Percentiles rank a stretch among this genome's conserved stretches.
Evolutionary conservation across 768 basidiomycete species (phyloP).

Genomic region (Termitomyces sp.): DNA sequence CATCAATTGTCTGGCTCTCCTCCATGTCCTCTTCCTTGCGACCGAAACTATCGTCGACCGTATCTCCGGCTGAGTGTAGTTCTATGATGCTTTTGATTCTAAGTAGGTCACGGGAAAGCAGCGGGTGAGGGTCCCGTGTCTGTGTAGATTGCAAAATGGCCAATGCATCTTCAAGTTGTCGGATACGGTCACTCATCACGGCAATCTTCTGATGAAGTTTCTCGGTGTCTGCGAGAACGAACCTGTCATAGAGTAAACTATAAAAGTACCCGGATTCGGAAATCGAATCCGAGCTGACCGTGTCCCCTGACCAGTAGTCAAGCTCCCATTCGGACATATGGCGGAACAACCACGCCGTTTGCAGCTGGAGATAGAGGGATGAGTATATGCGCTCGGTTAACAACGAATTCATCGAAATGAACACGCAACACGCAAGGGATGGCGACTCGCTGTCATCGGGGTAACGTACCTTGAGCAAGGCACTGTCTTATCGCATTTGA

Average conservation of each 20-base stretch:
- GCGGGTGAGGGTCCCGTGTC: slow-evolving; percentile 49
- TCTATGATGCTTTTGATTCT: slow-evolving; percentile 68
- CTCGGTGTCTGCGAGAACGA: slow-evolving; percentile 69
- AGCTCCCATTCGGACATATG: slow-evolving; percentile 74
- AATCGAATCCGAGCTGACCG: slow-evolving; percentile 35
- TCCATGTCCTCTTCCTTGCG: slow-evolving; percentile 23
- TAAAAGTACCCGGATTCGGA: not conserved
- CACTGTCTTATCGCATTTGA: slow-evolving; percentile 72
- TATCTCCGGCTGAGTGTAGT: slow-evolving; percentile 49
- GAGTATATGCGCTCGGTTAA: not conserved
- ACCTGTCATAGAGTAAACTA: slow-evolving; percentile 28
- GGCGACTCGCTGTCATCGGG: too few relatives aligned
- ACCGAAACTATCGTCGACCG: slow-evolving; percentile 21
- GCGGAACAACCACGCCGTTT: slow-evolving; percentile 71
- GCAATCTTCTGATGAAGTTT: slow-evolving; percentile 64
- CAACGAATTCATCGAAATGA: not conserved
- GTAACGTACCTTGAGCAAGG: slow-evolving; percentile 45
- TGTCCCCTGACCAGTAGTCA: slow-evolving; percentile 75
- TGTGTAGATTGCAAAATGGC: slow-evolving; percentile 45
- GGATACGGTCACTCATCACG: slow-evolving; percentile 64
- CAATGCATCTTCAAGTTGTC: slow-evolving; percentile 66
- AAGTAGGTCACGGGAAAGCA: slow-evolving; percentile 54
- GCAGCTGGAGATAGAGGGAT: slow-evolving; percentile 30
- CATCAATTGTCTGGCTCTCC: slow-evolving; percentile 52
- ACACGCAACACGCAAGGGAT: not conserved